Evolutionary conservation across 2,329 filamentous ascomycete species (phyloP), one percentile per base, ranked within the genome.

Genomic region (Colletotrichum tanaceti): DNA sequence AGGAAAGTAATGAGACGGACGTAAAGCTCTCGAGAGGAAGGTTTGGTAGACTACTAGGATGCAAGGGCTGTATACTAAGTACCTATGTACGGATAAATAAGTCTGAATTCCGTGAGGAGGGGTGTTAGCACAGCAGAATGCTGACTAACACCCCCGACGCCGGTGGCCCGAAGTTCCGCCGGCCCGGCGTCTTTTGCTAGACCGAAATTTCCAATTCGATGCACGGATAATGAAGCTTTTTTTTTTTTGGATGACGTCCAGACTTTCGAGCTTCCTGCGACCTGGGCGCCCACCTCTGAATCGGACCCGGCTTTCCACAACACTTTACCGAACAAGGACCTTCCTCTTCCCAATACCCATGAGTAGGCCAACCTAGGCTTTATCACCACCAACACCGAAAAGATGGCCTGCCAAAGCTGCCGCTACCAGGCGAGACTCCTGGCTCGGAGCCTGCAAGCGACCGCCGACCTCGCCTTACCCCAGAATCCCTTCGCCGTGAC

Each of bases 321-420:
- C 18, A 47, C 20, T 20, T 47, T n/a, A 24, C 55, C 41, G 43
- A 55, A 39, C 44, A 49, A 52, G 14, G 50, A 47, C 61, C 44
- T n/a, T 46, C 13, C 35, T 10, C 28, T 32, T 9, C 18, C 22
- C 18, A 5, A 43, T 28, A 18, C 18, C 16, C 65, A 54, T 49
- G 50, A 24, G n/a, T 22, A 44, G 38, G 52, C 52, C 24, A 39
- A 46, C 28, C 10, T 38, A 24, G 38, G 32, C 44, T 22, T 32
- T 24, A 49, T 3, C 32, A 63, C 44, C 28, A 46, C 44, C 64
- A 69, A 60, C 47, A 71, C 63, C 58, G 41, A 52, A 4, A 65
- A 65, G 75, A 85, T 87, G 82, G 82, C 84, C 65, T 85, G 84
- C 74, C 81, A 84, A 73, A 81, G 77, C 75, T 86, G 85, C 76